Conservation (phyloP, 805 yeast species). For the Nakazawaea ambrosiae region DNA sequence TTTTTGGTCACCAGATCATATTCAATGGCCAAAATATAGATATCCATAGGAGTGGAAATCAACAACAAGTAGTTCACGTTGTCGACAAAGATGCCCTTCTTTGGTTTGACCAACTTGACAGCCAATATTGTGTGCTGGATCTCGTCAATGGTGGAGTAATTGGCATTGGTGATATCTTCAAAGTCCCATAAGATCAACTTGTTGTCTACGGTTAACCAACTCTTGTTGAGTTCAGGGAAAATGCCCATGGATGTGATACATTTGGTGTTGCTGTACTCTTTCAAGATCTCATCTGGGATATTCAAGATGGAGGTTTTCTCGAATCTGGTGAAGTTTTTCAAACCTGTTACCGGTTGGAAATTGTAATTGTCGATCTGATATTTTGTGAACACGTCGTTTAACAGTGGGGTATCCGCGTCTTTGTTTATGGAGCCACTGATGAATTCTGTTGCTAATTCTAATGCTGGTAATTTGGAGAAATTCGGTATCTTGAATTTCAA, state of each 20-base stretch:
- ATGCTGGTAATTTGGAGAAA: conserved; percentile 42
- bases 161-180: conserved; percentile 29
- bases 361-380: conserved; percentile 66
- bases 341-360: conserved; percentile 36
- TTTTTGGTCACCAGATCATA: conserved; percentile 35
- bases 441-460: conserved; percentile 57
- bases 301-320: conserved; percentile 60
- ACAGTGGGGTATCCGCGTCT: conserved; percentile 53
- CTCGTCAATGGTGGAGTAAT: conserved; percentile 77
- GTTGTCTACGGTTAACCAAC: conserved; percentile 83
- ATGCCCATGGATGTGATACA: conserved; percentile 74
- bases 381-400: conserved; percentile 47
- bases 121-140: conserved; percentile 70
- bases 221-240: conserved; percentile 69
- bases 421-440: conserved; percentile 49
- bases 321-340: conserved; percentile 63
- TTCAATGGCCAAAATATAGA: conserved; percentile 71
- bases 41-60: conserved; percentile 73
- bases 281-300: conserved; percentile 76
- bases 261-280: conserved; percentile 62
- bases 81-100: conserved; percentile 71
- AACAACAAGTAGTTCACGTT: conserved; percentile 67
- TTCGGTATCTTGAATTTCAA: conserved; percentile 36
- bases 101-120: conserved; percentile 76
- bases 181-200: conserved; percentile 83